Evolutionary conservation across 2,329 filamentous ascomycete genomes (phyloP), one percentile per base, ranked within the genome.

Genomic region (Thelonectria discophora): DNA sequence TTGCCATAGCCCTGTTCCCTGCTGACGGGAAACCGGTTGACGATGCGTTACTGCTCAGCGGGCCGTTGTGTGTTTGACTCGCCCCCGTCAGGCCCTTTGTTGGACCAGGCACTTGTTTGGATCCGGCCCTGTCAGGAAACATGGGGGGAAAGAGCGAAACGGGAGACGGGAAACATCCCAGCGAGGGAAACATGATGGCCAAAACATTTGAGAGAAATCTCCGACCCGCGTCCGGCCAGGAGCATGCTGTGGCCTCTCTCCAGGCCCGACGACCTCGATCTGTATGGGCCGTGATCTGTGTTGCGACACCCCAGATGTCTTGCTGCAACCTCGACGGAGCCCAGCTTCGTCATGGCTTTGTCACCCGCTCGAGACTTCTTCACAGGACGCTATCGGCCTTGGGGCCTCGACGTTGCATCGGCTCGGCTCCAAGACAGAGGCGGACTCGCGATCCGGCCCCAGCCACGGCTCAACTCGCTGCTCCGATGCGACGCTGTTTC

Each of bases 321-420:
- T 43, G 30, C 34, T 58, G 58, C 53, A 48, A 55, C 59, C 58
- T 64, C 46, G 61, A 68, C 53, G 62, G 62, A 53, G 21, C 10
- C 17, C 47, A 40, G 65, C 67, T 67, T 71, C 64, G 67, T 70
- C 69, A 71, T 67, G 64, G 52, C 63, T 71, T 71, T 64, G 69
- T 70, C 65, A 71, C 66, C 24, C 37, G 43, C 56, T 60, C 55
- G 54, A 65, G 30, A 51, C 50, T 43, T 47, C 45, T 65, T 56
- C 58, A 60, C 55, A 64, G 64, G 62, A 60, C 60, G 62, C 65
- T 64, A 71, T 69, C 69, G 55, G 60, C 56, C 52, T 62, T 50
- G 61, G 52, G 54, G 50, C 24, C 55, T 61, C 42, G 58, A 61
- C 59, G 69, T 71, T 61, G 62, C 69, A 71, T 71, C 58, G 67